Evolutionary conservation across 345 rosid species (phyloP).

Genomic region (Camelina hispida): DNA sequence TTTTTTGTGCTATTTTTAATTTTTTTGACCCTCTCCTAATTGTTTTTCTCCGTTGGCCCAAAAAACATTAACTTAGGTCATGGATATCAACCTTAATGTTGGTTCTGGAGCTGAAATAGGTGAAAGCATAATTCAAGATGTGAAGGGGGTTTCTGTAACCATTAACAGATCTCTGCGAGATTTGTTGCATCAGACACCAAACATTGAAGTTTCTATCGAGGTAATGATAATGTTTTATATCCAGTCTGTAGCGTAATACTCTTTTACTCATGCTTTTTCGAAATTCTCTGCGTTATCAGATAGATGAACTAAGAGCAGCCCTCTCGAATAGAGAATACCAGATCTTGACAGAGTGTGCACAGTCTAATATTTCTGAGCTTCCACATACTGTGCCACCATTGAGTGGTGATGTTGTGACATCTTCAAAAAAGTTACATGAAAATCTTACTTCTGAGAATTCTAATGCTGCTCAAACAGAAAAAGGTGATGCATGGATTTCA

Average conservation of each 20-base stretch:
- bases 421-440: constrained; percentile 54
- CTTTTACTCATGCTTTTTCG: constrained; percentile 33
- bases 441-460: constrained; percentile 52
- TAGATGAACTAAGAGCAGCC: constrained; percentile 81
- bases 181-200: constrained; percentile 83
- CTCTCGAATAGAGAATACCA: constrained; percentile 85
- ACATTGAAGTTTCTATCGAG: constrained; percentile 70
- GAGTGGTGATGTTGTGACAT: constrained; percentile 49
- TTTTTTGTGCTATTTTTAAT: constrained; percentile 2
- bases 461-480: constrained; percentile 43
- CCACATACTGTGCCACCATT: constrained; percentile 68
- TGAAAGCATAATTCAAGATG: constrained; percentile 91
- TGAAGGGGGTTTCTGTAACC: constrained; percentile 86
- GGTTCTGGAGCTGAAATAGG: constrained; percentile 78
- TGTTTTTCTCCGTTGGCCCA: constrained; percentile 13
- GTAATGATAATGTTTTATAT: constrained; percentile 50
- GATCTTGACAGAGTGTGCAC: constrained; percentile 87
- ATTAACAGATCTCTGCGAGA: constrained; percentile 87
- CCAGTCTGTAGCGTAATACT: constrained; percentile 22
- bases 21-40: not conserved
- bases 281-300: constrained; percentile 55
- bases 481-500: constrained; percentile 61
- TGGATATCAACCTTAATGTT: constrained; percentile 93
- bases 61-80: constrained; percentile 55
- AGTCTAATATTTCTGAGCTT: constrained; percentile 81